Conservation (phyloP, 257 asterid species). For the Solanum sparsipilum region DNA sequence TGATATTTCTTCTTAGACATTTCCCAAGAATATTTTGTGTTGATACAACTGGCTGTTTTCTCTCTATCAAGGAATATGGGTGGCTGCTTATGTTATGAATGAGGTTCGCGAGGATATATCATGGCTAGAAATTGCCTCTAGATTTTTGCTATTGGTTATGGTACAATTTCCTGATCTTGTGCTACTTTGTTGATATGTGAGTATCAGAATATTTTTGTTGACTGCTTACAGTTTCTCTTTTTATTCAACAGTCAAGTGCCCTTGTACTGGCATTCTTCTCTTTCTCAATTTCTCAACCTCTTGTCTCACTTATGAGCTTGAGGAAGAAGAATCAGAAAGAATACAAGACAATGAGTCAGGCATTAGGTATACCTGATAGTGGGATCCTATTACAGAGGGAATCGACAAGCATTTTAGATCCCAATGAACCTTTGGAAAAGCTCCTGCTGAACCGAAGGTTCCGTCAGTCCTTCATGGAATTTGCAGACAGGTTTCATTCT, state of each 20-base stretch:
- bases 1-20: background rate
- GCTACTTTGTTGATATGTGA: background rate
- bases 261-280: constrained; percentile 74
- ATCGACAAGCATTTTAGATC: constrained; percentile 25
- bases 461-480: constrained; percentile 60
- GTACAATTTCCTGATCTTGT: constrained; percentile 25
- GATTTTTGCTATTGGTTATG: constrained; percentile 45
- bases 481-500: constrained; percentile 56
- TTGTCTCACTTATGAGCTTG: constrained; percentile 57
- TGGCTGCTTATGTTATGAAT: constrained; percentile 49
- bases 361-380: constrained; percentile 57
- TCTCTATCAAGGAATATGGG: constrained; percentile 49
- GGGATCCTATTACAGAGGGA: constrained; percentile 36
- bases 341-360: constrained; percentile 56
- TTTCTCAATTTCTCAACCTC: constrained; percentile 66
- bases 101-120: constrained; percentile 53
- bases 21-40: background rate
- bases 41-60: background rate
- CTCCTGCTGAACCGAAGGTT: constrained; percentile 64
- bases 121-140: constrained; percentile 58
- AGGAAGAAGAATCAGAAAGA: constrained; percentile 32
- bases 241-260: constrained; percentile 45
- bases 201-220: background rate
- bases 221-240: background rate
- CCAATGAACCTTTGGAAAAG: constrained; percentile 60